Conservation (phyloP, 1,284 basidiomycete genomes). For the Blastosporella zonata region DNA sequence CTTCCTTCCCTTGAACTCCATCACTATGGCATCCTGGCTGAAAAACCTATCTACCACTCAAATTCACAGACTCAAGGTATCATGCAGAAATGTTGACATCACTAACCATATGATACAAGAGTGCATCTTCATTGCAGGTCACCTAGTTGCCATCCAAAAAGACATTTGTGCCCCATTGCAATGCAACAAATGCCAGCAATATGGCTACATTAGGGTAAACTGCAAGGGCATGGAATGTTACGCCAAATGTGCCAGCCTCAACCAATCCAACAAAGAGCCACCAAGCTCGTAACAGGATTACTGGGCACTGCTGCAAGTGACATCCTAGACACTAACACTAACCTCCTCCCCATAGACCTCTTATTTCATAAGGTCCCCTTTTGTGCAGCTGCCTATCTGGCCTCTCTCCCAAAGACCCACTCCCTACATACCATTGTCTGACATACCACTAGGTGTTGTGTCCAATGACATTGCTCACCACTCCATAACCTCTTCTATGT, state of each 20-base stretch:
- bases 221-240: not conserved
- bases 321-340: not conserved
- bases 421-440: not conserved
- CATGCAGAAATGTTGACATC: too few species aligned
- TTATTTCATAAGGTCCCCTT: not conserved
- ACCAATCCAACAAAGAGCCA: not conserved
- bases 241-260: too few species aligned
- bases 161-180: not conserved
- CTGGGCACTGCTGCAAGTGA: not conserved
- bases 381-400: not conserved
- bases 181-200: constrained; percentile 7
- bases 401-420: not conserved
- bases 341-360: not conserved
- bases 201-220: not conserved
- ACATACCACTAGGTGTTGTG: not conserved
- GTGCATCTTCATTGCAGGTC: too few species aligned
- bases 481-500: not conserved
- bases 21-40: too few species aligned
- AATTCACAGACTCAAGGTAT: too few species aligned
- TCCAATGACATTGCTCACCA: not conserved
- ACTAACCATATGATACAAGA: too few species aligned
- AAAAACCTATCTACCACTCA: too few species aligned
- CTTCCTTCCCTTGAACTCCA: too few species aligned
- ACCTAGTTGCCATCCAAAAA: not conserved
- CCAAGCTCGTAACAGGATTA: not conserved